These are phyloP conservation scores for Plasmodium chabaudi DNA, from an alignment of 169 alveolate genomes.

Conservation along the genomic window DNA sequence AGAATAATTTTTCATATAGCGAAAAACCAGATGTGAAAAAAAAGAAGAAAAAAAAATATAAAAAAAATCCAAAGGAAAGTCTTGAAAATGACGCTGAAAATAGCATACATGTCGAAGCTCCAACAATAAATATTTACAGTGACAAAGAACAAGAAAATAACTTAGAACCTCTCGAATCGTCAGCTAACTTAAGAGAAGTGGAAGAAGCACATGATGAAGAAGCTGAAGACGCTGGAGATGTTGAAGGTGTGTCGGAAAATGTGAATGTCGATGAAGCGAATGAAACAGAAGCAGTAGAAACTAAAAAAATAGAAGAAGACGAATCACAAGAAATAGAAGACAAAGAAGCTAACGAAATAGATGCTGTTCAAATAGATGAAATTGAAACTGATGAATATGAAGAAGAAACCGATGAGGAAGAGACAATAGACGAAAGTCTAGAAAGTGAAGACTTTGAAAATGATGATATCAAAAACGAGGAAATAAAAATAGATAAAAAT, in stretches of 20 bases:
- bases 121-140: background rate
- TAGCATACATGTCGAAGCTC: background rate
- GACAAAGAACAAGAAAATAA: constrained; percentile 73
- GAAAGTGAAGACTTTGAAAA: constrained; percentile 60
- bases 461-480: constrained; percentile 82
- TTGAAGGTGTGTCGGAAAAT: background rate
- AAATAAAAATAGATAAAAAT: constrained; percentile 84
- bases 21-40: constrained; percentile 65
- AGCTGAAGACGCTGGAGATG: constrained; percentile 6
- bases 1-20: constrained; percentile 71
- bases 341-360: background rate
- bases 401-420: background rate
- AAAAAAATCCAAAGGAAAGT: background rate
- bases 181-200: constrained; percentile 66
- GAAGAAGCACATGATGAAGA: constrained; percentile 59
- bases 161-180: constrained; percentile 42
- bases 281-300: background rate
- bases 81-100: constrained; percentile 25
- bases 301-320: background rate
- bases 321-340: background rate
- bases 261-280: background rate
- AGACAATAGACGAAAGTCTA: background rate
- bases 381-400: background rate
- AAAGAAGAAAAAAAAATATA: constrained; percentile 15
- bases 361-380: background rate